Percentiles rank a stretch among this genome's conserved stretches.
These are phyloP conservation scores for Ophiocordyceps australis DNA, from an alignment of 2,329 filamentous ascomycete genomes.

Conservation along the genomic window DNA sequence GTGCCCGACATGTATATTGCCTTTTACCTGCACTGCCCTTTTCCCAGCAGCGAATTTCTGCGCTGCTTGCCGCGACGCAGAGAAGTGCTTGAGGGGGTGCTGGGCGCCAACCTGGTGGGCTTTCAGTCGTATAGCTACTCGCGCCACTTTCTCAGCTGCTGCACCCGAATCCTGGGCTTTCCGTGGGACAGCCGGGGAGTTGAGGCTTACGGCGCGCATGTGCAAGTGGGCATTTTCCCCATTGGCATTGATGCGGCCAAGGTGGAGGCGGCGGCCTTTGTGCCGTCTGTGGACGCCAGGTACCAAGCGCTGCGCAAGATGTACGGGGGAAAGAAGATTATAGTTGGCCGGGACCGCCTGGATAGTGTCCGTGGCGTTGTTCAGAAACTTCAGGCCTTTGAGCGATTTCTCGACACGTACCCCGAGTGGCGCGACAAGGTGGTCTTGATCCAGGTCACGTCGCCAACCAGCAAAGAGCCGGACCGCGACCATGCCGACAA, in stretches of 20 bases:
- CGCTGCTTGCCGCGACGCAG: slow-evolving; percentile 76
- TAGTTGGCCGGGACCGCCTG: slow-evolving; percentile 84
- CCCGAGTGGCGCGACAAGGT: slow-evolving; percentile 87
- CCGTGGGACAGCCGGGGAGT: slow-evolving; percentile 72
- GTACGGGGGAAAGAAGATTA: slow-evolving; percentile 84
- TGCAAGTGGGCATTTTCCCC: slow-evolving; percentile 83
- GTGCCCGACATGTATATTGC: slow-evolving; percentile 82
- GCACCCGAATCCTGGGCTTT: slow-evolving; percentile 79
- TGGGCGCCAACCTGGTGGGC: slow-evolving; percentile 82
- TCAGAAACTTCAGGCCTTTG: slow-evolving; percentile 92
- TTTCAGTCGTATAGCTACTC: slow-evolving; percentile 96
- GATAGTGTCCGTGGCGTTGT: slow-evolving; percentile 84
- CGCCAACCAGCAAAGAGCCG: slow-evolving; percentile 67
- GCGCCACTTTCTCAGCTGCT: slow-evolving; percentile 86
- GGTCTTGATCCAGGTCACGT: slow-evolving; percentile 88
- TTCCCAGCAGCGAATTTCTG: slow-evolving; percentile 91
- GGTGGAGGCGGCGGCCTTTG: slow-evolving; percentile 60
- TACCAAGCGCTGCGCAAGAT: slow-evolving; percentile 56
- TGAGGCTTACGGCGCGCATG: slow-evolving; percentile 74
- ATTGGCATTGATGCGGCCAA: slow-evolving; percentile 84
- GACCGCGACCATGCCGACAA: slow-evolving; percentile 59
- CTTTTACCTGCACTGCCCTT: slow-evolving; percentile 87
- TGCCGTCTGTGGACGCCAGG: slow-evolving; percentile 48
- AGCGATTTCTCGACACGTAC: slow-evolving; percentile 76
- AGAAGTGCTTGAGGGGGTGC: slow-evolving; percentile 74